Conservation (phyloP, 495 filamentous ascomycete species). For the Jackrogersella minutella region DNA sequence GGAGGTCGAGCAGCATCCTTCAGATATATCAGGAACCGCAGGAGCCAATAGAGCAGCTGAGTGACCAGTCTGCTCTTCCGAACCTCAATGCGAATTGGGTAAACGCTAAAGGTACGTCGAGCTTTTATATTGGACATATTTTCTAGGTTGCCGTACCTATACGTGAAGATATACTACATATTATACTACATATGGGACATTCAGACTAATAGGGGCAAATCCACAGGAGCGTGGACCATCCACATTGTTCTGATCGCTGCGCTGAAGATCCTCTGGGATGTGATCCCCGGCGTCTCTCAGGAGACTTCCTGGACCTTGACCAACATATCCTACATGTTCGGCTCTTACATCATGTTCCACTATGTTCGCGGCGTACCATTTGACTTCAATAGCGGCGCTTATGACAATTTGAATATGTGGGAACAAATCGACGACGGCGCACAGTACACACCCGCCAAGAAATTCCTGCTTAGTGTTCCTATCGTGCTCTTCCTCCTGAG, state of each 20-base stretch:
- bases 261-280: constrained; percentile 95
- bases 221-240: constrained; percentile 92
- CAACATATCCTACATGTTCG: constrained; percentile 99
- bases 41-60: constrained; percentile 94
- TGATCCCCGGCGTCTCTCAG: constrained; percentile 91
- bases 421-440: constrained; percentile 99
- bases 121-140: not conserved
- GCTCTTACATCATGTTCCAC: constrained; percentile 99
- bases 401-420: constrained; percentile 99
- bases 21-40: constrained; percentile 86
- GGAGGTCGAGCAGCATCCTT: constrained; percentile 93
- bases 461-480: constrained; percentile 93
- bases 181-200: not conserved
- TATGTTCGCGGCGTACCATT: constrained; percentile 97
- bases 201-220: constrained; percentile 7
- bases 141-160: not conserved
- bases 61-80: constrained; percentile 91
- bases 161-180: not conserved
- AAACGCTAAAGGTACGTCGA: constrained; percentile 88
- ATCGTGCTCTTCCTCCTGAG: constrained; percentile 93
- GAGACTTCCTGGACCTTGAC: constrained; percentile 98
- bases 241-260: constrained; percentile 88
- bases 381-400: constrained; percentile 98
- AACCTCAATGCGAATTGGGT: constrained; percentile 99
- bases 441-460: constrained; percentile 98